These are phyloP conservation scores for Acorus calamus DNA, from an alignment of 106 monocot species.

Conservation along the genomic window DNA sequence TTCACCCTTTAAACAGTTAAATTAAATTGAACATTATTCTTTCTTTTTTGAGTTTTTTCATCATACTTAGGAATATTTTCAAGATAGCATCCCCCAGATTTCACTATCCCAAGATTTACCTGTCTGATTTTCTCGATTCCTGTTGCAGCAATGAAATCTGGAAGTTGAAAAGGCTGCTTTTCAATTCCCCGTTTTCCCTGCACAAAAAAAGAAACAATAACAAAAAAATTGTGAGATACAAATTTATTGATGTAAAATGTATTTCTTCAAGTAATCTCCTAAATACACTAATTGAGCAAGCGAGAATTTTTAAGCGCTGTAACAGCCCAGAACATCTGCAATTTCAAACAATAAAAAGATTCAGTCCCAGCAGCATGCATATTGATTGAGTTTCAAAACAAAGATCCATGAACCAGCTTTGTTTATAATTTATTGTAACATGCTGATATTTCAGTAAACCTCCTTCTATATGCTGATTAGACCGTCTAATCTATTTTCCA, in stretches of 20 bases:
- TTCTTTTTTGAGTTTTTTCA: no score
- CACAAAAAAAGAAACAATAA: conserved; percentile 9
- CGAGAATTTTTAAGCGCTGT: conserved; percentile 18
- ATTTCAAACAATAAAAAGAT: conserved; percentile 28
- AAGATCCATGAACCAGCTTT: neutral
- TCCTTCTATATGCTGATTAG: no score
- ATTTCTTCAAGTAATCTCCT: neutral
- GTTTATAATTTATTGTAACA: conserved; percentile 16
- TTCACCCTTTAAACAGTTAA: no score
- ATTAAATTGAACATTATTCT: no score
- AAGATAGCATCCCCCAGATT: no score
- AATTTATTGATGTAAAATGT: neutral
- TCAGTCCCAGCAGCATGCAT: conserved; percentile 23
- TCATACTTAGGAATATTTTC: no score
- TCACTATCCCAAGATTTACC: conserved; percentile 22
- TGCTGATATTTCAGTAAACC: neutral
- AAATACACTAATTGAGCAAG: conserved; percentile 9
- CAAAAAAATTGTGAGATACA: conserved; percentile 17
- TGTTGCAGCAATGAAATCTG: conserved; percentile 98
- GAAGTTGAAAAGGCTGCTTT: conserved; percentile 97
- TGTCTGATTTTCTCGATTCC: conserved; percentile 99
- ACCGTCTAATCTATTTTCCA: no score
- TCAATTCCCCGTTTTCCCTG: conserved; percentile 99
- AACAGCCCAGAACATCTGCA: conserved; percentile 53
- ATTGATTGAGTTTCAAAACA: neutral